A percentile compares a stretch with the other conserved stretches of the same genome.
phyloP scores from a whole-genome alignment of 352 stramenopile genomes.

The Phytophthora brassicae region DNA sequence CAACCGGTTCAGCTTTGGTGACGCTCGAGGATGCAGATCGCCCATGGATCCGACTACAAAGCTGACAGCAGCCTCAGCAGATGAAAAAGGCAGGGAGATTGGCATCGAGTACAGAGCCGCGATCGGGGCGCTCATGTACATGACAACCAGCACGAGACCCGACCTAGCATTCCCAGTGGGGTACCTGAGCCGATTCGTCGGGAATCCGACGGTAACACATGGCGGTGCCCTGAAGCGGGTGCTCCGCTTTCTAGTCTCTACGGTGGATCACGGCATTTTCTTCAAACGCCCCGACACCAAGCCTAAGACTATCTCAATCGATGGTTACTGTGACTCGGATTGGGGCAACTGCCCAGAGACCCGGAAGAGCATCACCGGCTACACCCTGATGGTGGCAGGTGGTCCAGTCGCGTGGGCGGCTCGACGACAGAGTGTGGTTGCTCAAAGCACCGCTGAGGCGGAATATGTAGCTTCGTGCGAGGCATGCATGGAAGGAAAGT shows the following conservation, averaged over 20 bases:
- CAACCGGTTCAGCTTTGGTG: neutral
- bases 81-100: neutral
- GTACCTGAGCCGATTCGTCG: constrained; percentile 1
- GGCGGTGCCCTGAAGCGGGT: neutral
- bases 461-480: no score
- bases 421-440: no score
- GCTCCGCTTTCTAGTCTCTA: neutral
- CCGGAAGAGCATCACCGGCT: no score
- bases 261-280: neutral
- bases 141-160: constrained; percentile 2
- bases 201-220: neutral
- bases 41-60: constrained; percentile 7
- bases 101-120: constrained; percentile 9
- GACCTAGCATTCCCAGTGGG: constrained; percentile 3
- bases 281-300: no score
- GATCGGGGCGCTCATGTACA: constrained; percentile 8
- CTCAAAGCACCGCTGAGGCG: no score
- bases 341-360: no score
- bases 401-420: no score
- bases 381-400: no score
- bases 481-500: no score
- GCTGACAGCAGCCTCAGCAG: neutral
- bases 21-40: neutral
- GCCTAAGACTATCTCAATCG: no score
- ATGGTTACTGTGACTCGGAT: no score